Evolutionary conservation across 257 asterid species (phyloP), one percentile per base, ranked within the genome.

Genomic region (Rubia yunnanensis): DNA sequence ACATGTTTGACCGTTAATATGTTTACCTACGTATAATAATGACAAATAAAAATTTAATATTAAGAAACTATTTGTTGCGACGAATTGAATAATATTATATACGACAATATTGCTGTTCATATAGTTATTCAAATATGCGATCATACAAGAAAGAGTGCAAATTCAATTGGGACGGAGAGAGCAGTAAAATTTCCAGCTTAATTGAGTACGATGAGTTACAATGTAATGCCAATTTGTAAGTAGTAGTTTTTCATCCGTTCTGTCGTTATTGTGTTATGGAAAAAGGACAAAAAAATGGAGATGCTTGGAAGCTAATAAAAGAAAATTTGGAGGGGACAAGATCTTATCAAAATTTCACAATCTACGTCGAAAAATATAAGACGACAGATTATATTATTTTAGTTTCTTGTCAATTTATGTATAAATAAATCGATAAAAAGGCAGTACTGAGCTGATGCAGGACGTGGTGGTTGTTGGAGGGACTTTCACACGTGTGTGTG

Each of bases 271-370:
- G 13, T 67, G 78, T 41, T 18, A 57, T 49, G 38, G 4, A 35
- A 49, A 28, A 22, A 39, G 67, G 70, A 65, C 67, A 58, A 65
- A 30, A 30, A 3, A 15, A 0, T 56, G 66, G 23, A 46, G 14
- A 32, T 63, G 71, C 55, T 46, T 59, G 60, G 26, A 67, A 56
- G 48, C 62, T 35, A 57, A 55, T 50, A 41, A 54, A 5, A 71
- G 62, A 31, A 52, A 56, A 20, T 36, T 36, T 31, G 68, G 72
- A 77, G 68, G 68, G 67, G 79, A 80, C 86, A 83, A 70, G 72
- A 83, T 83, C 84, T 83, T 78, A 76, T 74, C 86, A 50, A 50
- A 50, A 50, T 50, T 22, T 18, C 57, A 74, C 62, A 70, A 83
- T 80, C 85, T 80, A 35, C 48, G 26, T 35, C 32, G 48, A 53